Evolutionary conservation across 2,329 filamentous ascomycete species (phyloP).

Genomic region (Dactylellina cionopaga): DNA sequence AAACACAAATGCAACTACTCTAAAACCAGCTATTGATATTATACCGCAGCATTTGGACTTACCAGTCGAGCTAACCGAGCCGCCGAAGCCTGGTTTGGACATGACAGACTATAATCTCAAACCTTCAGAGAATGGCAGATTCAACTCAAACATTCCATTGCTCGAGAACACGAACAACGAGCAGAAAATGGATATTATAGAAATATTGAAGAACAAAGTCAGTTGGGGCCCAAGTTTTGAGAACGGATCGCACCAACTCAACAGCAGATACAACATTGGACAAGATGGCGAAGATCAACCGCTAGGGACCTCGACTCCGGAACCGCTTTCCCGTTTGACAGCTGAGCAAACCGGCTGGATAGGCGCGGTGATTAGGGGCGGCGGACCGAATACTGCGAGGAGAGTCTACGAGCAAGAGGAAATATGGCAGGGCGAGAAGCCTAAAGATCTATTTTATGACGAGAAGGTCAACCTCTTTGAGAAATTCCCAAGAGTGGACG

Average conservation of each 20-base stretch:
- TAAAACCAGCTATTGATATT: background rate
- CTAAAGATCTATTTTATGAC: constrained; percentile 6
- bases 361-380: background rate
- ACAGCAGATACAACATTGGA: background rate
- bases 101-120: background rate
- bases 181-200: constrained; percentile 5
- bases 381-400: constrained; percentile 3
- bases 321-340: background rate
- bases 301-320: constrained; percentile 9
- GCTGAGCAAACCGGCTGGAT: constrained; percentile 18
- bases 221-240: too few relatives aligned
- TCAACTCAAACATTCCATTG: constrained; percentile 8
- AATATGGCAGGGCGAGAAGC: constrained; percentile 3
- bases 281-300: background rate
- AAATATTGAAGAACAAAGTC: constrained; percentile 7
- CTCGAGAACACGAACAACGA: constrained; percentile 8
- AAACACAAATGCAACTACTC: background rate
- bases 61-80: background rate
- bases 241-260: background rate
- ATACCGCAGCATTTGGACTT: background rate
- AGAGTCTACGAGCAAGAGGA: constrained; percentile 28
- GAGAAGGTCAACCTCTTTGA: constrained; percentile 20
- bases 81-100: background rate
- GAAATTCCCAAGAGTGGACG: background rate
- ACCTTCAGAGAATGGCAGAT: background rate